Evolutionary conservation across 129 eudicot genomes (phyloP).

Genomic region (Artemisia tridentata): DNA sequence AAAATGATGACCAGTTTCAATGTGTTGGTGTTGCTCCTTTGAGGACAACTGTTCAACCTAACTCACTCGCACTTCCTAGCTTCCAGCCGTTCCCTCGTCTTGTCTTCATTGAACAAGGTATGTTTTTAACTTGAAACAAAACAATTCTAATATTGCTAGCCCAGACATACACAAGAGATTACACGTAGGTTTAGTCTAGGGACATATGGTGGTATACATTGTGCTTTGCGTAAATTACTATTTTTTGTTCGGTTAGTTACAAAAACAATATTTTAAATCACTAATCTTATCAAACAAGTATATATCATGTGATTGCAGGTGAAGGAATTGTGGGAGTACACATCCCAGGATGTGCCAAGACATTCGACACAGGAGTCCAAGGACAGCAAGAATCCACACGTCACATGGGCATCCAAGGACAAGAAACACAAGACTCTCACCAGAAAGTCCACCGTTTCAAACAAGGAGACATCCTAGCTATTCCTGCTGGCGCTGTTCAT

Average conservation of each 20-base stretch:
- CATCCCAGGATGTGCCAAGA: conserved; percentile 75
- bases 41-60: conserved; percentile 45
- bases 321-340: conserved; percentile 50
- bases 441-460: too few species aligned
- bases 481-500: conserved; percentile 71
- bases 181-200: too few species aligned
- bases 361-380: too few species aligned
- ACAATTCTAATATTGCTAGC: too few species aligned
- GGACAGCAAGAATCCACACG: too few species aligned
- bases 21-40: conserved; percentile 56
- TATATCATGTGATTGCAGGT: conserved; percentile 38
- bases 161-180: too few species aligned
- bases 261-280: too few species aligned
- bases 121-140: neutral
- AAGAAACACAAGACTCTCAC: too few species aligned
- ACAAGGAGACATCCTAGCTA: conserved; percentile 61
- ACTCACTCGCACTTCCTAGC: conserved; percentile 55
- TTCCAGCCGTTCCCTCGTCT: conserved; percentile 70
- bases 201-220: too few species aligned
- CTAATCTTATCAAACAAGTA: neutral
- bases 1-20: conserved; percentile 53
- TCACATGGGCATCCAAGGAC: too few species aligned
- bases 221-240: too few species aligned
- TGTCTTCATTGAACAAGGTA: conserved; percentile 61
- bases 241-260: too few species aligned